Evolutionary conservation across 2,329 filamentous ascomycete species (phyloP), one percentile per base, ranked within the genome.

Genomic region (Neonectria coccinea): DNA sequence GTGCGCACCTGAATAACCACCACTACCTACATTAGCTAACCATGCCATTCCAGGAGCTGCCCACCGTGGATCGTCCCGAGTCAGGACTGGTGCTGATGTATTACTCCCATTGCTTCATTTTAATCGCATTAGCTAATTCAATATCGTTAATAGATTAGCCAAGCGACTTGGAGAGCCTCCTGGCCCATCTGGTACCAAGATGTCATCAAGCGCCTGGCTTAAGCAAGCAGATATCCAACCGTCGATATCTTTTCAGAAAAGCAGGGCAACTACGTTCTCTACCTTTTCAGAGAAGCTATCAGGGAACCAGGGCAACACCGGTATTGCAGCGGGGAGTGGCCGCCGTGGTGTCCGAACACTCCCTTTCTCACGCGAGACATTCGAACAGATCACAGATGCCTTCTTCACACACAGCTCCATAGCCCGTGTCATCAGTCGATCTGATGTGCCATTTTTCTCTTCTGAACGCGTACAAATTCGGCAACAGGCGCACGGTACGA

Each of bases 401-500:
- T 57, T 62, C 5, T 47, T 29, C 16, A 57, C 48, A 2, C 53
- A 62, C 12, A 11, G 12, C n/a, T 53, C 59, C 4, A 57, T 62
- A 36, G 45, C 53, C 3, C 27, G 44, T 8, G 54, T 31, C 5
- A 62, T 62, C 18, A 62, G 59, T 27, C 41, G 59, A 22, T 4
- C 53, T 18, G 54, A 57, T 41, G 53, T 57, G 5, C 59, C 59
- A 2, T 36, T 62, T 14, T 62, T 62, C 20, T 62, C 54, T 4
- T 57, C 29, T 14, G 31, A 31, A 14, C 2, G 11, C 5, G 14
- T 44, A 12, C 16, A 33, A 2, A 41, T 56, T 9, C 36, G 9
- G 20, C 8, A 27, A 9, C 36, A 45, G 2, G 59, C 59, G 22
- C 36, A 14, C 16, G 36, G 59, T 52, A 31, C 12, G 14, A 31